phyloP scores from a whole-genome alignment of 1,284 basidiomycete genomes.

The Lentinula novae-zelandiae region DNA sequence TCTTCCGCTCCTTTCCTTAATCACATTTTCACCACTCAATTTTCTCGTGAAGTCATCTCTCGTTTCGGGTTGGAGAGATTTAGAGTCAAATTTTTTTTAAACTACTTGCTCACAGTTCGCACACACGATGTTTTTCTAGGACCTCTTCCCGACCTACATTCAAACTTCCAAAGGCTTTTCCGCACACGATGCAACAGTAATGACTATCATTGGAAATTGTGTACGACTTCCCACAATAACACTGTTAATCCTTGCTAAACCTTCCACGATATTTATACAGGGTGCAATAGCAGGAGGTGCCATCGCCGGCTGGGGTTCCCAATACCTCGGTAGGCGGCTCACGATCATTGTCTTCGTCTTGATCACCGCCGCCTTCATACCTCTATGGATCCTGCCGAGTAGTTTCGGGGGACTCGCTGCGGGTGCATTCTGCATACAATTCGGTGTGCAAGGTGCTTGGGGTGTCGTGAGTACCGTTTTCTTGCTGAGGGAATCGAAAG shows the following conservation, averaged over 20 bases:
- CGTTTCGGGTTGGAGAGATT: neutral
- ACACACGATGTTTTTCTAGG: conserved; percentile 29
- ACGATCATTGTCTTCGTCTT: conserved; percentile 69
- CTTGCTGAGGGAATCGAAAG: neutral
- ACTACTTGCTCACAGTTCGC: too few relatives aligned
- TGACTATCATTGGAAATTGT: conserved; percentile 90
- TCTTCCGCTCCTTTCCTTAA: neutral
- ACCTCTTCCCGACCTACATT: conserved; percentile 82
- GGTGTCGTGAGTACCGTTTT: conserved; percentile 37
- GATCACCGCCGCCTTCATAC: conserved; percentile 67
- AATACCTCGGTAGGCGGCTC: conserved; percentile 85
- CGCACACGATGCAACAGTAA: conserved; percentile 65
- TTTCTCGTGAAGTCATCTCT: conserved; percentile 21
- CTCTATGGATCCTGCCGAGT: conserved; percentile 80
- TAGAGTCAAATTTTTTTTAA: too few relatives aligned
- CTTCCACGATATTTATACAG: neutral
- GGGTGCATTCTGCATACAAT: conserved; percentile 86
- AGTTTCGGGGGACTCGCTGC: conserved; percentile 64
- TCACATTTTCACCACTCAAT: neutral
- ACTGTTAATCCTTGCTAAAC: neutral
- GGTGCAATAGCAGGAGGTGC: conserved; percentile 60
- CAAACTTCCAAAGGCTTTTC: conserved; percentile 56
- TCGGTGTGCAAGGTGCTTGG: conserved; percentile 25
- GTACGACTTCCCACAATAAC: conserved; percentile 21
- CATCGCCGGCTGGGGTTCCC: conserved; percentile 77